Percentiles rank a stretch among this genome's conserved stretches.
Evolutionary conservation across 2,329 filamentous ascomycete genomes (phyloP).

Genomic region (Aspergillus quadricinctus): DNA sequence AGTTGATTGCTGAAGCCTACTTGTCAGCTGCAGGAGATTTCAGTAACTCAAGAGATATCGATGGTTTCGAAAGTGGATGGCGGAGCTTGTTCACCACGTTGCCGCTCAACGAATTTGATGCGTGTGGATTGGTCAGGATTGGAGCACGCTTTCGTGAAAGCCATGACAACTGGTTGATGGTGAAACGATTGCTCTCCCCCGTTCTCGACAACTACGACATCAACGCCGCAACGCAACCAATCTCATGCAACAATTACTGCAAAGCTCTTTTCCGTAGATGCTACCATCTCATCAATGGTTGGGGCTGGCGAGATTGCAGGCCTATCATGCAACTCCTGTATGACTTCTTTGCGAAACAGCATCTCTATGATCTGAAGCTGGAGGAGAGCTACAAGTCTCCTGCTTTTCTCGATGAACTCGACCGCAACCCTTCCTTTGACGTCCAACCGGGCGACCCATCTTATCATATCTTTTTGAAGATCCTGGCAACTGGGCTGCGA

Average conservation of each 20-base stretch:
- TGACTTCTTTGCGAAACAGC: conserved; percentile 56
- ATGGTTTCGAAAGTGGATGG: conserved; percentile 36
- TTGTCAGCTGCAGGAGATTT: conserved; percentile 31
- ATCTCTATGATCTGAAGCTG: conserved; percentile 47
- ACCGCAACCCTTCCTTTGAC: conserved; percentile 40
- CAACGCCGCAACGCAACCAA: conserved; percentile 35
- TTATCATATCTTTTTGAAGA: conserved; percentile 58
- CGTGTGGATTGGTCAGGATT: conserved; percentile 42
- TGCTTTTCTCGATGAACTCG: conserved; percentile 50
- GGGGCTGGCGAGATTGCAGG: conserved; percentile 57
- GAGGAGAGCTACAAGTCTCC: conserved; percentile 52
- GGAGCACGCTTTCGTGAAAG: conserved; percentile 37
- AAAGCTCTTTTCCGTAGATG: conserved; percentile 50
- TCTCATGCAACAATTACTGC: conserved; percentile 54
- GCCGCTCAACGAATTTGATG: conserved; percentile 52
- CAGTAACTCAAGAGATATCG: conserved; percentile 33
- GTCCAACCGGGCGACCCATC: conserved; percentile 48
- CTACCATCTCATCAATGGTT: conserved; percentile 49
- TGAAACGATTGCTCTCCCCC: conserved; percentile 44
- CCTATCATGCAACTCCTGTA: conserved; percentile 50
- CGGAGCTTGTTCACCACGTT: conserved; percentile 49
- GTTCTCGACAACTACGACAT: conserved; percentile 46
- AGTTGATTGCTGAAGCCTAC: conserved; percentile 35
- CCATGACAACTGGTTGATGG: conserved; percentile 48
- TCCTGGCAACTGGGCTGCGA: conserved; percentile 48